Evolutionary conservation across 2,329 filamentous ascomycete genomes (phyloP), one percentile per base, ranked within the genome.

Genomic region (Colletotrichum incanum): DNA sequence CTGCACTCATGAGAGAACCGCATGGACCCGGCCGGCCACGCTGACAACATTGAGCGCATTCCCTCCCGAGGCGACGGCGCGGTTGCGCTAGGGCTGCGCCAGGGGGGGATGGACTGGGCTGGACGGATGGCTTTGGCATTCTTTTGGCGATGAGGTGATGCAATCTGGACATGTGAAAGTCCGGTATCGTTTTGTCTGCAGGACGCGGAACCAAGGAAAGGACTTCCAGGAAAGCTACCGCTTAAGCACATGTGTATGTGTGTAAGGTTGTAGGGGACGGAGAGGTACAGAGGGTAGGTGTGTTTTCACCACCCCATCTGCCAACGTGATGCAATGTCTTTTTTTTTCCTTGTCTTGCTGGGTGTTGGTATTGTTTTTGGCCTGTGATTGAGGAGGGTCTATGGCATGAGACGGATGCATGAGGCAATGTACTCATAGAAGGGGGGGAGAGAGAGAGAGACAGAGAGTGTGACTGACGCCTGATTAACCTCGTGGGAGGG

Each of bases 121-220:
- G 18, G 45, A 20, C 12, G 18, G 37, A 37, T 34, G 47, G 58
- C 59, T 68, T 58, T 63, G 66, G 58, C 59, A 41, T 68, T 41
- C 41, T 45, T 34, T 28, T 54, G 54, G 54, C 54, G 12, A 26
- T 16, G 47, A 26, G 23, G 20, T 28, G 23, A 49, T 20, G 54
- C 31, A n/a, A 37, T 37, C 31, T 56, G 56, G 45, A 37, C 68
- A 71, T 71, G 68, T 71, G 68, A 71, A 50, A 67, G 68, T 62
- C 59, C 66, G 59, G 39, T 69, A 63, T 63, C 54, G 52, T 65
- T 39, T 11, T 37, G 39, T 12, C 20, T 43, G 34, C 34, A 37
- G 6, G 47, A 31, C 39, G 39, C 39, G 49, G 34, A n/a, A 54
- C 1, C 5, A 31, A 20, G 28, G 56, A 14, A 31, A 18, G 7